These are phyloP conservation scores for Sordariomycetes sp. DNA, from an alignment of 2,329 filamentous ascomycete genomes.

Conservation along the genomic window DNA sequence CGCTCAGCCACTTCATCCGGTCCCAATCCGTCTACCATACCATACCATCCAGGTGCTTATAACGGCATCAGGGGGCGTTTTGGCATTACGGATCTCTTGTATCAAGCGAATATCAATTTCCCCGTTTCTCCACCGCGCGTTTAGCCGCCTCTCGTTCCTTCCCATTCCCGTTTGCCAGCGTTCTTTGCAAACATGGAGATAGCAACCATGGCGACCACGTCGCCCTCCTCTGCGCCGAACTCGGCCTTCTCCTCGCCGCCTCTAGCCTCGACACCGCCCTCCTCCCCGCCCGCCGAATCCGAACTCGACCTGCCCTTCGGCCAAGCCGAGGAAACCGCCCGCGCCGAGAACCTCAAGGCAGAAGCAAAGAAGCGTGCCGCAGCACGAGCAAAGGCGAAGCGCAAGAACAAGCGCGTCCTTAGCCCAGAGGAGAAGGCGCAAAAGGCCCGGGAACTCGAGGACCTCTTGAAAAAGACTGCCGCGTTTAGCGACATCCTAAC, in stretches of 20 bases:
- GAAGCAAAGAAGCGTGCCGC: conserved; percentile 27
- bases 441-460: conserved; percentile 46
- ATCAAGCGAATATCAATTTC: neutral
- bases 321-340: conserved; percentile 22
- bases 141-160: neutral
- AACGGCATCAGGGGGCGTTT: neutral
- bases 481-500: conserved; percentile 50
- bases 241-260: conserved; percentile 1
- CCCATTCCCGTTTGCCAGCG: neutral
- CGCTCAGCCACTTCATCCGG: neutral
- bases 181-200: neutral
- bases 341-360: conserved; percentile 25
- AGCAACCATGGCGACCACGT: neutral
- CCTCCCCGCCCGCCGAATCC: neutral
- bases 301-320: conserved; percentile 13
- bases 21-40: neutral
- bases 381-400: conserved; percentile 29
- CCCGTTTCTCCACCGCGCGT: neutral
- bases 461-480: conserved; percentile 43
- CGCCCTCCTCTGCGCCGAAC: neutral
- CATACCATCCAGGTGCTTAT: neutral
- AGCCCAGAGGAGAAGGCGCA: conserved; percentile 39
- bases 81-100: neutral
- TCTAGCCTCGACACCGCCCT: neutral
- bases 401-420: conserved; percentile 32